phyloP scores from a whole-genome alignment of 1,139 yeast genomes.

The Taphrina populina region DNA sequence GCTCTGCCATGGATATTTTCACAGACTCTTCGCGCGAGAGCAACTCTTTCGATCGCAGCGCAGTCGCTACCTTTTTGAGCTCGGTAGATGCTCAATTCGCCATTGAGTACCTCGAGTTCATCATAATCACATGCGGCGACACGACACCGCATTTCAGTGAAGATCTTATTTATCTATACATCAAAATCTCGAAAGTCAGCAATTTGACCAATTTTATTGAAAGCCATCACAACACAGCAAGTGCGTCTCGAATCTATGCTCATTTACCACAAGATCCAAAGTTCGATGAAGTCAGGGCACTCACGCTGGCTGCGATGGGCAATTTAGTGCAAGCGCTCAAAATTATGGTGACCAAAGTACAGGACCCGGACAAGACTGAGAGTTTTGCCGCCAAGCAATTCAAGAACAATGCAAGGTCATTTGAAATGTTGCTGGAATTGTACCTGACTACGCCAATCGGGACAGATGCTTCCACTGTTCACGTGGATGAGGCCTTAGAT shows the following conservation, averaged over 20 bases:
- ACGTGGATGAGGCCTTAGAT: conserved; percentile 38
- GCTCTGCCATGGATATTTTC: conserved; percentile 56
- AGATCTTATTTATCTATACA: conserved; percentile 58
- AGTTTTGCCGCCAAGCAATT: conserved; percentile 58
- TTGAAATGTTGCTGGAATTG: conserved; percentile 44
- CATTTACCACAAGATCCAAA: conserved; percentile 41
- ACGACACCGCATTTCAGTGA: conserved; percentile 54
- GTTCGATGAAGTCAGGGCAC: conserved; percentile 53
- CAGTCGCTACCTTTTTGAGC: conserved; percentile 54
- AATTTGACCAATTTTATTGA: conserved; percentile 41
- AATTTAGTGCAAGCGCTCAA: conserved; percentile 66
- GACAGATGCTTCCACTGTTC: conserved; percentile 40
- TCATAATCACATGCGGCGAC: conserved; percentile 51
- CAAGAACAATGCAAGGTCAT: conserved; percentile 44
- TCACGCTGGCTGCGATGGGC: conserved; percentile 59
- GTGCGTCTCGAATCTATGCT: conserved; percentile 45
- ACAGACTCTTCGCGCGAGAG: conserved; percentile 66
- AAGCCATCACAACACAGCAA: conserved; percentile 43
- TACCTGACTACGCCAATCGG: conserved; percentile 42
- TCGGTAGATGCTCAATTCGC: conserved; percentile 47
- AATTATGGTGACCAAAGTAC: conserved; percentile 59
- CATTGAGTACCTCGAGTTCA: conserved; percentile 61
- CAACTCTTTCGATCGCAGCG: conserved; percentile 56
- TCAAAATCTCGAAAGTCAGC: conserved; percentile 44
- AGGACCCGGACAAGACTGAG: conserved; percentile 60